Evolutionary conservation across 208 protist species (phyloP), one percentile per base, ranked within the genome.

Genomic region (Leishmania turanica): DNA sequence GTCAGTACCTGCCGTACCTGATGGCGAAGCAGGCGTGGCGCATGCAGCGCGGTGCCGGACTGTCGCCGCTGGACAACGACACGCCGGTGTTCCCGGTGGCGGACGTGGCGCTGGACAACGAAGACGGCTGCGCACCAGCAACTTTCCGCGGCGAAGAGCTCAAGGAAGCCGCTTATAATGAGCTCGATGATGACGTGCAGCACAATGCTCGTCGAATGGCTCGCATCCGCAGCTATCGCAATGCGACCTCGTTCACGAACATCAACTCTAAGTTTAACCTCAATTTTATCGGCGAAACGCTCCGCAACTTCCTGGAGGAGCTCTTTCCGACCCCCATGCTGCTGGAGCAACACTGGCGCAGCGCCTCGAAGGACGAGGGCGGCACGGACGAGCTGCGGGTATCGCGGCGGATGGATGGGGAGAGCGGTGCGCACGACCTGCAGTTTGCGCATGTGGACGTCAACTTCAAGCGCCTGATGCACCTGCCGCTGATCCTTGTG

Each of bases 21-120:
- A 77, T 81, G 70, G 78, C 78, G 56, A 81, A 81, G 78, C 54
- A 81, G 70, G 78, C 78, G 58, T 81, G 78, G 78, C 68, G 78
- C 31, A 56, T 81, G 78, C 78, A 76, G 70, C 45, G 19, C 34
- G 78, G 68, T 49, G 45, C 40, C 27, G 42, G 40, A 2, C 51
- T 51, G 51, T 42, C n/a, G 54, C 64, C 49, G 37, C 51, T 65
- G 15, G 37, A 6, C 27, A 58, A 24, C 31, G 54, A 65, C 8
- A 49, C 47, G 45, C 56, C 78, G 56, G 21, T 76, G 78, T 81
- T 81, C 53, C 78, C 78, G 53, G 70, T 68, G 47, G 78, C 77
- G 70, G 78, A 81, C 24, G 70, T 81, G 42, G 78, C 45, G 65
- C 78, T 81, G 56, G 78, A 81, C 78, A 81, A 81, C 70, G 78